Evolutionary conservation across 1,139 yeast genomes (phyloP).

Genomic region (Diutina scorzettiae): DNA sequence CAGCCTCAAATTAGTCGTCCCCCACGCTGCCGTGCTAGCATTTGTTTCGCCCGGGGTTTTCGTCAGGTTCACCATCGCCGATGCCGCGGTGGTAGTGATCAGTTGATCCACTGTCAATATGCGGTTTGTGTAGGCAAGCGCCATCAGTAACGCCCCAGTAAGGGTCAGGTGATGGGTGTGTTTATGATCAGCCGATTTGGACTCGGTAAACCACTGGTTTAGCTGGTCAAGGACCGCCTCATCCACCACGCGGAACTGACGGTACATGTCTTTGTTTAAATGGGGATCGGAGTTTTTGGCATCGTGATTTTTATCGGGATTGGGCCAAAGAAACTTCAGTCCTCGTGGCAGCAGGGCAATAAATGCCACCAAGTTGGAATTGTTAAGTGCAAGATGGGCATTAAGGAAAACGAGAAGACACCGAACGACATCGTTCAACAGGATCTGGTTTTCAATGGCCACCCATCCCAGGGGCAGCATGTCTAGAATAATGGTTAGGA

Average conservation of each 20-base stretch:
- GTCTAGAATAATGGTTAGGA: constrained; percentile 70
- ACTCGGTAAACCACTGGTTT: constrained; percentile 27
- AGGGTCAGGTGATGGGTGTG: constrained; percentile 26
- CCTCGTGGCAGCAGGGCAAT: constrained; percentile 68
- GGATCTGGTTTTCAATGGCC: constrained; percentile 29
- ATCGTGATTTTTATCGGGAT: constrained; percentile 15
- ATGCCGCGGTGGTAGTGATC: constrained; percentile 35
- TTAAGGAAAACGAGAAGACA: constrained; percentile 62
- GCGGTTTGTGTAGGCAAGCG: constrained; percentile 70
- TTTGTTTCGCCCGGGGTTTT: background rate
- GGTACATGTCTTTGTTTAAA: constrained; percentile 46
- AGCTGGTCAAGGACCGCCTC: constrained; percentile 61
- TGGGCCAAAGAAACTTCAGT: constrained; percentile 64
- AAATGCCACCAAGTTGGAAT: constrained; percentile 75
- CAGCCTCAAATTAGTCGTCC: constrained; percentile 40
- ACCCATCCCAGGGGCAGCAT: constrained; percentile 73
- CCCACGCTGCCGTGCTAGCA: constrained; percentile 8
- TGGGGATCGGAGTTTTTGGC: constrained; percentile 10
- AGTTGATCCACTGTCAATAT: constrained; percentile 40
- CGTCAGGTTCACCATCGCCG: constrained; percentile 21
- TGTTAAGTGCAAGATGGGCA: constrained; percentile 78
- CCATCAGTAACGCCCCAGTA: constrained; percentile 71
- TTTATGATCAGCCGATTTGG: constrained; percentile 9
- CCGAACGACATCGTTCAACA: constrained; percentile 44
- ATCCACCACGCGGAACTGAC: constrained; percentile 77